Evolutionary conservation across 805 yeast genomes (phyloP), one percentile per base, ranked within the genome.

Genomic region (Wickerhamiella kazuoi): DNA sequence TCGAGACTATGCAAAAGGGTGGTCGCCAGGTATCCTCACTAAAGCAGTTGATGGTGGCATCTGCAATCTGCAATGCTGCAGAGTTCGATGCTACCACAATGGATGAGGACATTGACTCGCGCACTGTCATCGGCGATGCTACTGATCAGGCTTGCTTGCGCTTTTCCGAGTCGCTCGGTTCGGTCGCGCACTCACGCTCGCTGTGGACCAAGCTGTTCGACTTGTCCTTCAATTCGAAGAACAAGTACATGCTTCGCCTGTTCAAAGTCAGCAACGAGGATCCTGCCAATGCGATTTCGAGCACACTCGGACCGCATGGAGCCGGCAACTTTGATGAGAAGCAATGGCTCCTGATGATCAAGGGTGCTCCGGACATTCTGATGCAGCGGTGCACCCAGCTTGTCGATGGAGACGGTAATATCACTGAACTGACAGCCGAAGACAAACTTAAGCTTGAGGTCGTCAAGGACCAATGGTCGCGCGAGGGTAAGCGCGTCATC

Each of bases 301-400:
- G 6, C 9, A 23, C 26, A 6, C 26, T 23, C 11, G 26, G 26
- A 6, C 26, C 26, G 11, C 6, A 6, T 6, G 26, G 11, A 6
- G 11, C 6, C 26, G 6, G 9, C 9, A 6, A 23, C 6, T 23
- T 23, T 23, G 26, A 23, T 23, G 26, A 23, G 26, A 23, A 23
- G 26, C 6, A 7, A 20, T 33, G 13, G n/a, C 28, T 20, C 1
- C 36, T 57, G 6, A 74, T 68, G 53, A 84, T 76, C 28, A 90
- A 90, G 57, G 98, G 98, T 51, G 98, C 96, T 2, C 71, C 73
- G 38, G 97, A 90, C 59, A 73, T 69, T 42, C 64, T 90, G 9
- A 54, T 83, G 36, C 64, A 60, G 2, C 61, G 68, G 51, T 78
- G 84, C 35, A 66, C 71, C n/a, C 63, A 60, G 41, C 81, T 72